Evolutionary conservation across 2,329 filamentous ascomycete species (phyloP).

Genomic region (Domatiomyces catenatus): DNA sequence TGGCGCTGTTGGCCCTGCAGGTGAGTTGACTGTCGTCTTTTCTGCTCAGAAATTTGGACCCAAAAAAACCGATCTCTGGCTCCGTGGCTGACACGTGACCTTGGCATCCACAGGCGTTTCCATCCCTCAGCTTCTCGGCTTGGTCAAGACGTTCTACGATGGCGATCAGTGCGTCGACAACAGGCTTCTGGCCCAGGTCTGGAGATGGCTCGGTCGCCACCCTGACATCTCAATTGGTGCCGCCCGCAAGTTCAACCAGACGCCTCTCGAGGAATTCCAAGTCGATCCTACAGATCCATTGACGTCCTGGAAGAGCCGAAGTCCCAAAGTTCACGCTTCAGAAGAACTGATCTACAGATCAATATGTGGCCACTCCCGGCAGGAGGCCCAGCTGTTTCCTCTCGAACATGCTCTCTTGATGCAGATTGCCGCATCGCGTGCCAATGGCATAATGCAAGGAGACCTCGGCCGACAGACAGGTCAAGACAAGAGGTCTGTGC

Average conservation of each 20-base stretch:
- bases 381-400: constrained; percentile 37
- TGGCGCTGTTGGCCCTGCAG: constrained; percentile 42
- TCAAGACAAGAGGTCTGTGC: constrained; percentile 51
- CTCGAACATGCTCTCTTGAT: constrained; percentile 43
- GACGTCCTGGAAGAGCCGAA: not conserved
- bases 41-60: not conserved
- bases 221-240: constrained; percentile 39
- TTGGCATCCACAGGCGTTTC: not conserved
- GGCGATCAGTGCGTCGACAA: constrained; percentile 27
- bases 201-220: constrained; percentile 42
- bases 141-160: not conserved
- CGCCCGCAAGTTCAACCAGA: constrained; percentile 26
- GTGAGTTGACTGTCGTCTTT: constrained; percentile 26
- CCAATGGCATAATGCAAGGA: constrained; percentile 42
- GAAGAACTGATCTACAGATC: constrained; percentile 44
- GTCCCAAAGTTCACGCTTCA: constrained; percentile 33
- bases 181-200: constrained; percentile 38
- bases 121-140: not conserved
- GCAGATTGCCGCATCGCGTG: constrained; percentile 41
- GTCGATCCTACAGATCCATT: constrained; percentile 3
- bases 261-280: constrained; percentile 28
- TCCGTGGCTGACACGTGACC: constrained; percentile 2
- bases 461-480: constrained; percentile 39
- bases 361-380: constrained; percentile 43
- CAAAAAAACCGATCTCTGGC: not conserved